Conservation (phyloP, 768 basidiomycete species). For the Mycena haematopus region DNA sequence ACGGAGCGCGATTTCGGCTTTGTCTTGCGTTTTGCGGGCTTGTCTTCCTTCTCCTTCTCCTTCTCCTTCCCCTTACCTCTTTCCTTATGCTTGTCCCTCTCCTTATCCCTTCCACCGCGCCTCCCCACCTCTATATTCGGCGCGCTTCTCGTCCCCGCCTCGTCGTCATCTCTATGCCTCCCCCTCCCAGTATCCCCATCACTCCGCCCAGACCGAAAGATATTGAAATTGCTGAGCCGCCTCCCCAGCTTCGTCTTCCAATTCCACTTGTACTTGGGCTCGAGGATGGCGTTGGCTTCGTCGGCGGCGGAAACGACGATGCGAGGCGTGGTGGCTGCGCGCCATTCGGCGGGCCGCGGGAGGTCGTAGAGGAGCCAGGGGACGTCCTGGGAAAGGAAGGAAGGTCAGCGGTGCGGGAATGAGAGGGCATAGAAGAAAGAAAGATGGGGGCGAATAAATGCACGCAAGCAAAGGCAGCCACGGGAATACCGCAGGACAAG, state of each 20-base stretch:
- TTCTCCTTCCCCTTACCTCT: slow-evolving; percentile 1
- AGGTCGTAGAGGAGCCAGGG: slow-evolving; percentile 26
- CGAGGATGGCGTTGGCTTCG: slow-evolving; percentile 27
- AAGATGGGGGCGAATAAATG: neutral
- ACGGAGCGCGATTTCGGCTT: slow-evolving; percentile 14
- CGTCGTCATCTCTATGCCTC: neutral
- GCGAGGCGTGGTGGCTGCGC: slow-evolving; percentile 16
- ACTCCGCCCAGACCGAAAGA: slow-evolving; percentile 12
- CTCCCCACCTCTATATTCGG: neutral
- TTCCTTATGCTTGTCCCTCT: neutral
- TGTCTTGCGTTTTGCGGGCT: neutral
- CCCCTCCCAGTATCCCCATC: neutral
- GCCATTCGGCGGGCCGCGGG: slow-evolving; percentile 22
- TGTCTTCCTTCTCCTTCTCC: slow-evolving; percentile 1
- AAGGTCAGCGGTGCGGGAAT: neutral
- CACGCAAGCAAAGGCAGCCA: too few relatives aligned
- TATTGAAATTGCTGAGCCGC: slow-evolving; percentile 27
- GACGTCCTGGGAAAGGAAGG: neutral
- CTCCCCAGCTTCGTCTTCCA: slow-evolving; percentile 9
- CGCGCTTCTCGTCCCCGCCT: neutral
- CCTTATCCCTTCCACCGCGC: neutral
- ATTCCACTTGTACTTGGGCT: slow-evolving; percentile 26
- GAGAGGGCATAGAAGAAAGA: neutral
- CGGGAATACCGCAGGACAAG: too few relatives aligned
- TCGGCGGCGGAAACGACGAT: slow-evolving; percentile 26